These are phyloP conservation scores for Candida pseudoglaebosa DNA, from an alignment of 805 yeast genomes.

Conservation along the genomic window DNA sequence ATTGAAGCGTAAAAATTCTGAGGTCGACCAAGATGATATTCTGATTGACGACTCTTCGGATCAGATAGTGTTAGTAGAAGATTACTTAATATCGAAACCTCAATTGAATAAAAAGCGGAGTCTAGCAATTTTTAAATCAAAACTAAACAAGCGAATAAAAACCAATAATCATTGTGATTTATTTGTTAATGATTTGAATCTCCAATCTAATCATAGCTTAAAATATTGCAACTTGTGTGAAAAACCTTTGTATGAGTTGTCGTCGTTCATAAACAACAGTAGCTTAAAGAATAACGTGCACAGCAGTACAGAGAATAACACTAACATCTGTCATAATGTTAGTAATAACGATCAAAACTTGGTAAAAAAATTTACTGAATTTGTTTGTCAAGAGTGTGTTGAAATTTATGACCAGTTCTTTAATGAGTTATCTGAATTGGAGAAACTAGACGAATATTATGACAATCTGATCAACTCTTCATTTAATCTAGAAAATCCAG, in stretches of 20 bases:
- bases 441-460: neutral
- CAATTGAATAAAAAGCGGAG: constrained; percentile 27
- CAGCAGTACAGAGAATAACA: constrained; percentile 7
- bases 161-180: neutral
- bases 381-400: constrained; percentile 62
- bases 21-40: neutral
- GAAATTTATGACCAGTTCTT: constrained; percentile 51
- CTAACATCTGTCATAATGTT: neutral
- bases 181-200: neutral
- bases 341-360: no score
- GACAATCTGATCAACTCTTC: constrained; percentile 68
- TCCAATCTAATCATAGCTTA: constrained; percentile 22
- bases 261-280: constrained; percentile 35
- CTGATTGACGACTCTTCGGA: constrained; percentile 16
- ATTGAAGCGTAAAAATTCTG: neutral
- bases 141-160: constrained; percentile 4
- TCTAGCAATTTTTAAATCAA: constrained; percentile 35
- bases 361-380: constrained; percentile 38
- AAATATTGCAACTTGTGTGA: constrained; percentile 68
- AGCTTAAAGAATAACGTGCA: constrained; percentile 10
- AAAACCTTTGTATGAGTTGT: constrained; percentile 60
- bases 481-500: constrained; percentile 86
- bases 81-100: constrained; percentile 35
- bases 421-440: constrained; percentile 26
- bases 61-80: constrained; percentile 52